Evolutionary conservation across 2,329 filamentous ascomycete species (phyloP), one percentile per base, ranked within the genome.

Genomic region (Trichoderma harzianum): DNA sequence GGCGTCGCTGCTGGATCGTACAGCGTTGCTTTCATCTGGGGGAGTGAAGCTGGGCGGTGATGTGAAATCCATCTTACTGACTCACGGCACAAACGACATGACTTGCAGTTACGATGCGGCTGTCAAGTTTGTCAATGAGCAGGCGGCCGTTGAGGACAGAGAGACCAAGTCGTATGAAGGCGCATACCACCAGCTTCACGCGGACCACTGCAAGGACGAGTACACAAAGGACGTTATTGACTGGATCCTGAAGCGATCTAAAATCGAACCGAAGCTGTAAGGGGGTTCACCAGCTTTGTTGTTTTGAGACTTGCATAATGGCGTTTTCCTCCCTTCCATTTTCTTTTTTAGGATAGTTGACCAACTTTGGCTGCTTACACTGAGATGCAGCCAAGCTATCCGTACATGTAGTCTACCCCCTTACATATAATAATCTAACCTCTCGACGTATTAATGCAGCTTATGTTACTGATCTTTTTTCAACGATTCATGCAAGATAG

Each of bases 71-170:
- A 78, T 98, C 30, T 92, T 92, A 86, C 80, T 97, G 34, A 87
- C 88, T 0, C 94, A 97, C 81, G 95, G 95, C 8, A 92, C 90
- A n/a, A 85, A 79, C 4, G 95, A 98, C 80, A 85, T 85, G 76
- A 87, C 91, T 34, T 92, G 91, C 60, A 90, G 88, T 79, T 92
- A 89, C 76, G 83, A 87, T 10, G 89, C 88, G 2, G 90, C 88
- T 71, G 88, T 89, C 82, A 85, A 83, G 71, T 93, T 92, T 81
- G 88, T 90, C 73, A 87, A 91, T 26, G 77, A 81, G 24, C 83
- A 88, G 74, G 82, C 86, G 30, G 80, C 82, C 64, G 83, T 92
- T 7, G 83, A 86, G 76, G 93, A 97, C 80, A 92, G 90, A 78
- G 87, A 86, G 74, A 90, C 93, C 78, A 92, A 89, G 83, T 82